phyloP scores from a whole-genome alignment of 768 basidiomycete genomes.

The Lactarius sp. region DNA sequence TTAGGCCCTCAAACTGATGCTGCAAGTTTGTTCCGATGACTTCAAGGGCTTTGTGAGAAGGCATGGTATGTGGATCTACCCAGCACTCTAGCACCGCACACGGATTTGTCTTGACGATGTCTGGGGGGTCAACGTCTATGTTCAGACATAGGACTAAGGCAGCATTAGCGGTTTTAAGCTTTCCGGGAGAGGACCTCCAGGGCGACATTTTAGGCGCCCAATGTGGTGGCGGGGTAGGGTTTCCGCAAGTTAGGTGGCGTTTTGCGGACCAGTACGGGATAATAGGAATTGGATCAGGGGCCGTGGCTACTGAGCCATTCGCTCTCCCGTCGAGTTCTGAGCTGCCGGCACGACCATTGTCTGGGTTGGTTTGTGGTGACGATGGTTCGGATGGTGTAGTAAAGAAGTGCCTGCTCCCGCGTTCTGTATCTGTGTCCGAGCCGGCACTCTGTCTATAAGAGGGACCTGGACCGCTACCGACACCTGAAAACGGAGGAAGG shows the following conservation, averaged over 20 bases:
- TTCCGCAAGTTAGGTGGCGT: constrained; percentile 86
- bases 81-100: constrained; percentile 95
- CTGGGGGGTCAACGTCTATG: constrained; percentile 96
- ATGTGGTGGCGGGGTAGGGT: constrained; percentile 66
- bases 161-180: constrained; percentile 88
- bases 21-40: constrained; percentile 90
- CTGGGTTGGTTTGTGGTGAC: constrained; percentile 27
- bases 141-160: constrained; percentile 90
- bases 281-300: constrained; percentile 46
- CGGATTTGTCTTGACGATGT: constrained; percentile 94
- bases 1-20: constrained; percentile 93
- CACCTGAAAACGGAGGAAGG: constrained; percentile 11
- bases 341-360: constrained; percentile 27
- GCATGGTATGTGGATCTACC: constrained; percentile 93
- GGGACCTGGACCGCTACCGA: constrained; percentile 19
- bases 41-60: constrained; percentile 89
- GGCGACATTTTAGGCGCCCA: constrained; percentile 61
- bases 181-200: constrained; percentile 80
- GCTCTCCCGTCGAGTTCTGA: constrained; percentile 31
- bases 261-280: constrained; percentile 85
- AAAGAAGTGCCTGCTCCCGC: constrained; percentile 30
- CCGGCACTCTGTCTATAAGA: constrained; percentile 24
- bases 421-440: constrained; percentile 33
- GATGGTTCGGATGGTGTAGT: constrained; percentile 33
- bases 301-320: constrained; percentile 31